phyloP scores from a whole-genome alignment of 768 basidiomycete species.

The Kwoniella sp. region DNA sequence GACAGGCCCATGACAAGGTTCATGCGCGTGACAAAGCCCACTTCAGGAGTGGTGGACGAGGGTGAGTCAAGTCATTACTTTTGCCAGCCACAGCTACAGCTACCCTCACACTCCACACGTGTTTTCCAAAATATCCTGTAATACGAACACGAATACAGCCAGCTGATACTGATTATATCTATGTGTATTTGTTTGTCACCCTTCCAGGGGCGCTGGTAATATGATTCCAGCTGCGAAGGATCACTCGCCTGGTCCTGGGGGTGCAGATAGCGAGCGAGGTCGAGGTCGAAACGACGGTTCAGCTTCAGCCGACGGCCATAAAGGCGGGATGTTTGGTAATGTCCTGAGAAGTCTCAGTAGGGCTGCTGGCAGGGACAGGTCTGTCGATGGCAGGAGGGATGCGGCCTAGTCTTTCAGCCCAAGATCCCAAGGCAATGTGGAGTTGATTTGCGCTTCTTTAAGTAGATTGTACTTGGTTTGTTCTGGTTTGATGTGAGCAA shows the following conservation, averaged over 20 bases:
- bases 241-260: constrained; percentile 8
- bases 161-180: not conserved
- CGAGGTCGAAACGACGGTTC: constrained; percentile 30
- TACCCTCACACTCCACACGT: no score
- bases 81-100: no score
- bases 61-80: no score
- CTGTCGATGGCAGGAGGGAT: constrained; percentile 12
- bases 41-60: constrained; percentile 40
- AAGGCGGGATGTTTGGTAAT: constrained; percentile 47
- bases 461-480: no score
- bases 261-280: constrained; percentile 32
- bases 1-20: constrained; percentile 43
- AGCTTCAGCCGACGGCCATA: constrained; percentile 24
- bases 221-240: constrained; percentile 22
- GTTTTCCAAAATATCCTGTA: no score
- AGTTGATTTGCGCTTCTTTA: no score
- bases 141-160: no score
- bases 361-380: constrained; percentile 34
- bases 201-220: constrained; percentile 49
- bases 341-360: constrained; percentile 47
- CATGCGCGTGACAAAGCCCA: constrained; percentile 33
- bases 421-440: no score
- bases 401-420: not conserved
- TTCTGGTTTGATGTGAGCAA: no score
- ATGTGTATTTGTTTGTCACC: not conserved